Evolutionary conservation across 352 stramenopile species (phyloP).

Genomic region (Albugo laibachii): DNA sequence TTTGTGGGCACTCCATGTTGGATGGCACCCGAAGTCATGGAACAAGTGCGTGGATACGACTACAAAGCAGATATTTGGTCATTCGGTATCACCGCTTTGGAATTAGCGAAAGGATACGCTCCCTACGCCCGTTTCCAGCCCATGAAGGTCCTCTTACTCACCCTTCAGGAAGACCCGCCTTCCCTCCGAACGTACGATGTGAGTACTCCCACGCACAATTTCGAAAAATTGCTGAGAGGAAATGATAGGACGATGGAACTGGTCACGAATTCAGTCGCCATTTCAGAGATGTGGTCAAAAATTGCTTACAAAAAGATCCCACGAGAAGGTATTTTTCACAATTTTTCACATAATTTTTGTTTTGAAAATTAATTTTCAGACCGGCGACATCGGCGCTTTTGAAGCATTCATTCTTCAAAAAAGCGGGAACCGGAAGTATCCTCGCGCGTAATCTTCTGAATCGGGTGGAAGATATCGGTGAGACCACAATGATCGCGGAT

Average conservation of each 20-base stretch:
- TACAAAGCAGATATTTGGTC: conserved; percentile 99
- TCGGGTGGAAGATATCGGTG: conserved; percentile 76
- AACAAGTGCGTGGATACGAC: conserved; percentile 79
- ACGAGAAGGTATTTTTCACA: conserved; percentile 35
- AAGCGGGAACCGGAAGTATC: conserved; percentile 48
- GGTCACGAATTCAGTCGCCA: conserved; percentile 66
- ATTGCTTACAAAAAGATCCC: conserved; percentile 78
- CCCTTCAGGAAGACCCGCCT: conserved; percentile 92
- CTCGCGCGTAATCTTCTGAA: conserved; percentile 37
- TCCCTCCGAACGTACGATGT: conserved; percentile 79
- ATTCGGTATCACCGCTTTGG: conserved; percentile 96
- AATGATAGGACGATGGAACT: conserved; percentile 49
- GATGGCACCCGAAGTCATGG: conserved; percentile 90
- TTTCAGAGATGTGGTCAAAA: conserved; percentile 78
- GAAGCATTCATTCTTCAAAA: conserved; percentile 83
- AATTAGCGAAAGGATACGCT: conserved; percentile 96
- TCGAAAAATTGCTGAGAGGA: neutral
- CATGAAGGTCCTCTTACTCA: conserved; percentile 96
- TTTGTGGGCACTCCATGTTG: conserved; percentile 97
- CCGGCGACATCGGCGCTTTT: conserved; percentile 59
- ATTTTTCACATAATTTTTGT: neutral
- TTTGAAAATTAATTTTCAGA: conserved; percentile 10
- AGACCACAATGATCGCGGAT: conserved; percentile 76
- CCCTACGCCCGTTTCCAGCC: conserved; percentile 95
- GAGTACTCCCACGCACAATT: conserved; percentile 9